Conservation (phyloP, 345 rosid genomes). For the Syzygium oleosum region DNA sequence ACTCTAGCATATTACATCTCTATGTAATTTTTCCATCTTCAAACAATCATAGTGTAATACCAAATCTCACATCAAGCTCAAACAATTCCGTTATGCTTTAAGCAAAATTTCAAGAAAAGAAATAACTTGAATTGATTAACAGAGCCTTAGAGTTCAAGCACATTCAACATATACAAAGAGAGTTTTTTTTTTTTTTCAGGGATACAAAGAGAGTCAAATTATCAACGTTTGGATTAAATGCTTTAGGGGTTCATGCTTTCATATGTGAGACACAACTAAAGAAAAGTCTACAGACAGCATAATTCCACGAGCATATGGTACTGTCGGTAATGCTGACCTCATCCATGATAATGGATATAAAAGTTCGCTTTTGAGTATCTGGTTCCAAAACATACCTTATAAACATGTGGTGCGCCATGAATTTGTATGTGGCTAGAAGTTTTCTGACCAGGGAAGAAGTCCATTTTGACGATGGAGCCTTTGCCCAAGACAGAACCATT, state of each 20-base stretch:
- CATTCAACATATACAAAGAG: background rate
- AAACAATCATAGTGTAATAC: background rate
- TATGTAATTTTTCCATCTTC: background rate
- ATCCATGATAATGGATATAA: background rate
- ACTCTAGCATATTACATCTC: background rate
- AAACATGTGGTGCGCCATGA: conserved; percentile 88
- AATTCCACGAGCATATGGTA: background rate
- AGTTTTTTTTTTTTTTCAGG: background rate
- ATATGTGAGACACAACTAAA: background rate
- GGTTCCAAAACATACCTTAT: conserved; percentile 40
- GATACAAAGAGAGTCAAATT: background rate
- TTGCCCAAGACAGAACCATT: conserved; percentile 87
- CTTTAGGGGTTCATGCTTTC: background rate
- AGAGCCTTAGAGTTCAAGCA: background rate
- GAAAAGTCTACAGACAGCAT: background rate
- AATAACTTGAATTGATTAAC: background rate
- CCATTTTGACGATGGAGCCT: conserved; percentile 85
- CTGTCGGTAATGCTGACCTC: background rate
- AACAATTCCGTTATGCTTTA: background rate
- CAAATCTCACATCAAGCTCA: background rate
- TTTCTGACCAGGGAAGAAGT: conserved; percentile 90
- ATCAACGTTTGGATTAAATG: background rate
- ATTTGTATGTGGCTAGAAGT: conserved; percentile 81
- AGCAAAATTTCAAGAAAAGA: background rate
- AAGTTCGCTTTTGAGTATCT: background rate